phyloP scores from a whole-genome alignment of 2,329 filamentous ascomycete species.

The Aspergillus melleus region DNA sequence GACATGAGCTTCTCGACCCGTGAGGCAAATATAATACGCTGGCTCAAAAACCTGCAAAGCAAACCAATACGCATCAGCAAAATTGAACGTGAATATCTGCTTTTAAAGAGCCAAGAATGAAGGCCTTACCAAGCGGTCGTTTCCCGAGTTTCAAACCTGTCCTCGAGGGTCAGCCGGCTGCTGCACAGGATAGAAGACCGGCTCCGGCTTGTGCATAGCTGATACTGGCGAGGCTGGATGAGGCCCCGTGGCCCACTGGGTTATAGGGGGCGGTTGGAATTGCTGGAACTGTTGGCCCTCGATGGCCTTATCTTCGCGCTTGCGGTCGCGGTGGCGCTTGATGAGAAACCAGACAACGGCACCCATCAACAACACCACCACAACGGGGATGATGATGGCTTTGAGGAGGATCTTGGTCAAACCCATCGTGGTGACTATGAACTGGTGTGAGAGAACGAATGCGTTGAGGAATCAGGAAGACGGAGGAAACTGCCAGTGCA shows the following conservation, averaged over 20 bases:
- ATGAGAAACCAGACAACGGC: not conserved
- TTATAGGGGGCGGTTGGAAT: not conserved
- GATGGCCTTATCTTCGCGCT: not conserved
- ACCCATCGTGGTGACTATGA: not conserved
- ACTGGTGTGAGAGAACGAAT: not conserved
- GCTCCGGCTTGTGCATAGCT: not conserved
- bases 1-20: too few relatives aligned
- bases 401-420: not conserved
- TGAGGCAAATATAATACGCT: too few relatives aligned
- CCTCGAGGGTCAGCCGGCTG: not conserved
- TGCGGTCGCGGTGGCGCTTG: not conserved
- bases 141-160: not conserved
- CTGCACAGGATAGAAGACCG: not conserved
- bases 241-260: not conserved
- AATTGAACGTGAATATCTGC: too few relatives aligned
- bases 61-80: too few relatives aligned
- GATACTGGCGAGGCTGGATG: not conserved
- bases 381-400: not conserved
- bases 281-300: not conserved
- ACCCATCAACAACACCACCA: not conserved
- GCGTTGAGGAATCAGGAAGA: not conserved
- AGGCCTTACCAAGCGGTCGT: not conserved
- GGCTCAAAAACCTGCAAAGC: too few relatives aligned
- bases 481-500: not conserved
- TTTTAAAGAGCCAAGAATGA: not conserved